Percentiles rank a stretch among this genome's conserved stretches.
phyloP scores from a whole-genome alignment of 2,329 filamentous ascomycete species.

The Fusarium cyanostomum region DNA sequence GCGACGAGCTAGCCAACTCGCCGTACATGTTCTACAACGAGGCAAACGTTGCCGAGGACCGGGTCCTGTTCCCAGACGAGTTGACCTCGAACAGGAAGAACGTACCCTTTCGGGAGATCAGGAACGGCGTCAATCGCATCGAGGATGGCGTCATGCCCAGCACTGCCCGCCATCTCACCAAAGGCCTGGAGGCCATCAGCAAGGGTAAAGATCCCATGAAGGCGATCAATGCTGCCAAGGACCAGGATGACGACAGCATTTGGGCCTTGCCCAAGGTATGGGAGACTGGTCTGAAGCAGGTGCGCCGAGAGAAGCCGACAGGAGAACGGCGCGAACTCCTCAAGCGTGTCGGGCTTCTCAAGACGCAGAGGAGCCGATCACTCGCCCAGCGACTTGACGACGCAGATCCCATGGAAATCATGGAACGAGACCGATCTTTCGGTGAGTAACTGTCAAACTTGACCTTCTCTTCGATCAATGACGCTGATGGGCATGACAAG shows the following conservation, averaged over 20 bases:
- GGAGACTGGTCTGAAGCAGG: slow-evolving; percentile 31
- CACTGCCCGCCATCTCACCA: slow-evolving; percentile 9
- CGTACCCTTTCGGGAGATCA: slow-evolving; percentile 35
- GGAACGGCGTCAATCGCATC: slow-evolving; percentile 36
- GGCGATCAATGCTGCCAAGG: not conserved
- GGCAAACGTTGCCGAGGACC: slow-evolving; percentile 37
- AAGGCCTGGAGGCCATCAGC: slow-evolving; percentile 20
- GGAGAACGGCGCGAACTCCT: slow-evolving; percentile 17
- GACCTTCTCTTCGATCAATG: not conserved
- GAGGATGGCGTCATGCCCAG: slow-evolving; percentile 27
- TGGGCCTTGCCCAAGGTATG: slow-evolving; percentile 40
- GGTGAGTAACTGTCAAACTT: slow-evolving; percentile 4
- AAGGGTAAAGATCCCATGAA: slow-evolving; percentile 13
- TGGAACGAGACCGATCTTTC: slow-evolving; percentile 40
- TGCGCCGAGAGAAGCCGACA: not conserved
- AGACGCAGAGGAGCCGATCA: not conserved
- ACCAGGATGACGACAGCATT: slow-evolving; percentile 19
- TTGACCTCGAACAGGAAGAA: slow-evolving; percentile 12
- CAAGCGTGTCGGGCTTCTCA: slow-evolving; percentile 7
- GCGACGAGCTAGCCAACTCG: not conserved
- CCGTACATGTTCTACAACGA: slow-evolving; percentile 43
- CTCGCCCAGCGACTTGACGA: slow-evolving; percentile 8
- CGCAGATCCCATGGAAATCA: slow-evolving; percentile 31
- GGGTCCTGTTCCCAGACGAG: slow-evolving; percentile 42
- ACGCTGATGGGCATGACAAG: not conserved